A percentile compares a stretch with the other conserved stretches of the same genome.
Evolutionary conservation across 208 protist genomes (phyloP).

Genomic region (Endotrypanum monterogeii): DNA sequence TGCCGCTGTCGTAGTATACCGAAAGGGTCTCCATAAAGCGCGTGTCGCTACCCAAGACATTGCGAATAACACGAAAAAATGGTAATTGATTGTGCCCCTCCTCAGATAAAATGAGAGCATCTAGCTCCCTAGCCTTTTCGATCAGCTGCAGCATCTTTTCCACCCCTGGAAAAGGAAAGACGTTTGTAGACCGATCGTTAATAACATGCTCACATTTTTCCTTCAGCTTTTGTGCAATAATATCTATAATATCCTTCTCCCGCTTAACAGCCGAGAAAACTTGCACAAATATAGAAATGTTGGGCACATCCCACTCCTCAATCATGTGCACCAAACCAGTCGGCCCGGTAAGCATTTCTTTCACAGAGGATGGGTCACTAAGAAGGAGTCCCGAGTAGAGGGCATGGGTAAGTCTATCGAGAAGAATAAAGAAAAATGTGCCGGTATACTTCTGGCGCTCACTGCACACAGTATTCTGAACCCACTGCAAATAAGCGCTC

Average conservation of each 20-base stretch:
- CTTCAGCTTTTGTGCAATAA: constrained; percentile 24
- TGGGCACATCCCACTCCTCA: constrained; percentile 24
- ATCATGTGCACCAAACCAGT: constrained; percentile 19
- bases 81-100: constrained; percentile 15
- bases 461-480: constrained; percentile 13
- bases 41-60: constrained; percentile 38
- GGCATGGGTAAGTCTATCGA: constrained; percentile 25
- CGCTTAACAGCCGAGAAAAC: constrained; percentile 27
- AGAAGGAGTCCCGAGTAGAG: constrained; percentile 28
- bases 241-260: constrained; percentile 29
- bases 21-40: constrained; percentile 59
- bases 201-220: constrained; percentile 19
- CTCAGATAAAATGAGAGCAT: constrained; percentile 18
- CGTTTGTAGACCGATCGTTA: constrained; percentile 1
- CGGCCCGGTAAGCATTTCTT: constrained; percentile 26
- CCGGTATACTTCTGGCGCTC: constrained; percentile 24
- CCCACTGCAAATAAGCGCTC: constrained; percentile 30
- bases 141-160: constrained; percentile 33
- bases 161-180: constrained; percentile 19
- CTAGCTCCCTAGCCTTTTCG: constrained; percentile 21
- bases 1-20: constrained; percentile 55
- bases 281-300: constrained; percentile 19
- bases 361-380: constrained; percentile 11
- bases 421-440: constrained; percentile 31
- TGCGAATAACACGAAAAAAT: constrained; percentile 32